These are phyloP conservation scores for Dictyostelium citrinum DNA, from an alignment of 78 protist species.

Conservation along the genomic window DNA sequence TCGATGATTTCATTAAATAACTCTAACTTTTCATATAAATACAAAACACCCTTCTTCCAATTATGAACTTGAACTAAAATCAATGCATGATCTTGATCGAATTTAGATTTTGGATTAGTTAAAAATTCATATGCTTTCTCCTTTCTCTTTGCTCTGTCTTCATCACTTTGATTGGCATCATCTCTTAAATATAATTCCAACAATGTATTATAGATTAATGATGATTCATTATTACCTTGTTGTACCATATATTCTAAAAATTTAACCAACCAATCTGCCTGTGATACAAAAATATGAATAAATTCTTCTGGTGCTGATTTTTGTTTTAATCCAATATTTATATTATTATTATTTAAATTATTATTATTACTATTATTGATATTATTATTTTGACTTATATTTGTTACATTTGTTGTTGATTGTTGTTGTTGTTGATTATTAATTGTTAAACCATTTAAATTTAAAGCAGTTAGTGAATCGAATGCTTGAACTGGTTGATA, in stretches of 20 bases:
- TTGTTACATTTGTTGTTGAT: neutral
- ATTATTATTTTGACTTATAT: neutral
- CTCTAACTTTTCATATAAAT: slow-evolving; percentile 82
- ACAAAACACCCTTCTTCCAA: slow-evolving; percentile 86
- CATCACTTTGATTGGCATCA: slow-evolving; percentile 21
- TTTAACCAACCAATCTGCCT: slow-evolving; percentile 69
- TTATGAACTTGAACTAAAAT: slow-evolving; percentile 83
- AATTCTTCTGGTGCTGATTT: slow-evolving; percentile 87
- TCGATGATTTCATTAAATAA: slow-evolving; percentile 88
- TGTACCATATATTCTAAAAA: slow-evolving; percentile 87
- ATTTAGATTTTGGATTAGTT: slow-evolving; percentile 49
- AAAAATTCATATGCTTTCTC: slow-evolving; percentile 73
- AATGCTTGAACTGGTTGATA: slow-evolving; percentile 47
- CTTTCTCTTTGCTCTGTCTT: neutral
- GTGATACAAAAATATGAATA: slow-evolving; percentile 87
- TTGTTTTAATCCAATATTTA: neutral
- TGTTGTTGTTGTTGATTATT: neutral
- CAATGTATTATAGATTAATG: slow-evolving; percentile 86
- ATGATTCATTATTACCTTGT: slow-evolving; percentile 3
- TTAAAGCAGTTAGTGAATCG: neutral
- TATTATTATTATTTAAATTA: neutral
- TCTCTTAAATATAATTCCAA: slow-evolving; percentile 91
- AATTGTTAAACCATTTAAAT: neutral
- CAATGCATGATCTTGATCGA: slow-evolving; percentile 91
- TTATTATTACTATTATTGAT: neutral